Base-by-base conservation (phyloP, 2,329 filamentous ascomycete genomes). In the Stagonosporopsis cucurbitacearum region DNA sequence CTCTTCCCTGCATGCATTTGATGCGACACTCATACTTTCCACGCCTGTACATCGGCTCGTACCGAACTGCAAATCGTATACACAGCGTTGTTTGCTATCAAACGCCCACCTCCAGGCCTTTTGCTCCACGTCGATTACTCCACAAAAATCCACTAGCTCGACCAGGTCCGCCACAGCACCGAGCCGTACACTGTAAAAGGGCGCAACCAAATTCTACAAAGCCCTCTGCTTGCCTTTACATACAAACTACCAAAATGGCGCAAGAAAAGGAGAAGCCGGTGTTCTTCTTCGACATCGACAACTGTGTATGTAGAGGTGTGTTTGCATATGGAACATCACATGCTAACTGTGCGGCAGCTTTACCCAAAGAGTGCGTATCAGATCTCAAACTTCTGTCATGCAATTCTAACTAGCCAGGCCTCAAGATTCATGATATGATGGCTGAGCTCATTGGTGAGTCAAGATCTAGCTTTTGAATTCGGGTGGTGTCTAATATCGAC, bases 231-330 rank as follows among this genome's bases (percentile, higher is more conserved):
- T 25, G 2, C 3, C 44, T 15, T 32, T 6, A 23, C 22, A 20
- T 40, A 1, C 41, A 22, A 23, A 32, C 30, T 28, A 41, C 8
- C 32, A 30, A 25, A 19, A 73, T 72, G 71, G 64, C 65, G 49
- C 62, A 60, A 25, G 40, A 70, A 36, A 54, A 58, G 33, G 71
- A 72, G 51, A 77, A 84, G 59, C 81, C 82, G 1, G 81, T 90
- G 19, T 84, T 87, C 74, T 87, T 86, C 76, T 98, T 97, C 72
- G 95, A 99, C 74, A 98, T 99, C 71, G 95, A 99, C 82, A 99
- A 99, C 73, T 99, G 96, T 78, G 85, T 87, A 80, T 61, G 84
- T 79, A 20, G 22, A 42, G 15, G 13, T 32, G 13, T 32, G 33
- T 7, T 15, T 6, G 2, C 3, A 13, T 20, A 9, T 23, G 9